Base-by-base conservation (phyloP, 2,329 filamentous ascomycete genomes). In the Colletotrichum shisoi region DNA sequence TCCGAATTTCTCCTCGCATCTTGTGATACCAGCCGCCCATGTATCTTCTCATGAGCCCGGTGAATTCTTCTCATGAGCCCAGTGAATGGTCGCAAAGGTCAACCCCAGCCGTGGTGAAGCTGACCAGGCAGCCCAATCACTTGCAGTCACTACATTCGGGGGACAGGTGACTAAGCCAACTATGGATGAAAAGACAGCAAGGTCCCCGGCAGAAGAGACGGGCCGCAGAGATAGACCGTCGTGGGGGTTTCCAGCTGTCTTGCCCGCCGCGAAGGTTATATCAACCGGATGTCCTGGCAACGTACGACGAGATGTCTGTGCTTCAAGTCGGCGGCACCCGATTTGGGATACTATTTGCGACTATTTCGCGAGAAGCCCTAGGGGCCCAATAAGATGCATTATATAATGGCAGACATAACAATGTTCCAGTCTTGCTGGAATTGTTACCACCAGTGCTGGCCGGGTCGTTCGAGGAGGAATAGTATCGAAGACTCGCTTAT, bases 1-100 rank as follows among this genome's bases (percentile, higher is more conserved):
- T 3, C 0, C 1, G 8, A 3, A 15, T 12, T 1, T 9, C 24
- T 46, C 4, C 27, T 57, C 7, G 3, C 2, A 5, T 13, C 8
- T 17, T 8, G 6, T 37, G 1, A 21, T 19, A 4, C 3, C 3
- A 7, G 17, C 11, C 1, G 21, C 2, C 9, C 3, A 8, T 31
- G 27, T 0, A 34, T 34, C 31, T 34, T 34, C 8, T 34, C 8
- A 34, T 34, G 8, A 34, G 7, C 31, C n/a, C 24, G 5, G 24
- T 24, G 24, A 24, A 24, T n/a, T 11, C 17, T 5, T 5, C 24
- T 34, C 0, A 5, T 34, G 24, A 19, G 8, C 8, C 7, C 3
- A n/a, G 12, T 15, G 5, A 34, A 17, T 8, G 3, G 4, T 15
- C 12, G 17, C 27, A 5, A 44, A 34, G 3, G 42, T 17, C 42